Conservation (phyloP, 768 basidiomycete genomes). For the Vararia minispora region DNA sequence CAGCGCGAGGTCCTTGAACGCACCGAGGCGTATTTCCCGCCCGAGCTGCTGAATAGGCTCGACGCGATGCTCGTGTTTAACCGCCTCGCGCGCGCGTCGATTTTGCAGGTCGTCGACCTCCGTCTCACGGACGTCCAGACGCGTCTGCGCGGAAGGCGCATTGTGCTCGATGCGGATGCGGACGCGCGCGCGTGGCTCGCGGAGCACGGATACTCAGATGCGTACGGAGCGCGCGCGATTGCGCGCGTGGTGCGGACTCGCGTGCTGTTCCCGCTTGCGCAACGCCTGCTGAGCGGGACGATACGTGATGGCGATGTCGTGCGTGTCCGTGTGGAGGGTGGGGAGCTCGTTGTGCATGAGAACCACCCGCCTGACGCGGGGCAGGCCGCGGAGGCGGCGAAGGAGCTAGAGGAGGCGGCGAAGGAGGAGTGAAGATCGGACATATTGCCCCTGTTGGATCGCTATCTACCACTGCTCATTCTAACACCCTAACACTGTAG, state of each 20-base stretch:
- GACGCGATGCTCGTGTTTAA: slow-evolving; percentile 87
- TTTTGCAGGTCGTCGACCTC: slow-evolving; percentile 69
- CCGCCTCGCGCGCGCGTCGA: slow-evolving; percentile 65
- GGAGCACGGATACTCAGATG: slow-evolving; percentile 66
- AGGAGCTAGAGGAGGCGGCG: too few relatives aligned
- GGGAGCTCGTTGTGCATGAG: slow-evolving; percentile 42
- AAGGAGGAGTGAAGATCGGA: too few relatives aligned
- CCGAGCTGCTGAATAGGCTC: slow-evolving; percentile 82
- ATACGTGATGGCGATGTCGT: slow-evolving; percentile 69
- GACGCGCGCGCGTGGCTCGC: slow-evolving; percentile 60
- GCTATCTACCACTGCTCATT: too few relatives aligned
- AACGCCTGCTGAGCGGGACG: slow-evolving; percentile 67
- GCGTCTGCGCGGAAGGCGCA: slow-evolving; percentile 51
- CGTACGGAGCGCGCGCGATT: slow-evolving; percentile 83
- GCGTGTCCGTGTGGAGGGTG: slow-evolving; percentile 30
- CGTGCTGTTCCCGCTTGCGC: slow-evolving; percentile 75
- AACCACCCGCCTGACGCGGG: slow-evolving; percentile 50
- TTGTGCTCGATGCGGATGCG: slow-evolving; percentile 59
- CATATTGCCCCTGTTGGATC: too few relatives aligned
- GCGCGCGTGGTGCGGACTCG: slow-evolving; percentile 76
- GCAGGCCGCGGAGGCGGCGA: too few relatives aligned
- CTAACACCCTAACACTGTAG: too few relatives aligned
- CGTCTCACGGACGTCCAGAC: slow-evolving; percentile 65
- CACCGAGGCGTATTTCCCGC: slow-evolving; percentile 75
- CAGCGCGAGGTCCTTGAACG: slow-evolving; percentile 59